Evolutionary conservation across 73 alveolate genomes (phyloP).

Genomic region (Paramecium octaurelia): DNA sequence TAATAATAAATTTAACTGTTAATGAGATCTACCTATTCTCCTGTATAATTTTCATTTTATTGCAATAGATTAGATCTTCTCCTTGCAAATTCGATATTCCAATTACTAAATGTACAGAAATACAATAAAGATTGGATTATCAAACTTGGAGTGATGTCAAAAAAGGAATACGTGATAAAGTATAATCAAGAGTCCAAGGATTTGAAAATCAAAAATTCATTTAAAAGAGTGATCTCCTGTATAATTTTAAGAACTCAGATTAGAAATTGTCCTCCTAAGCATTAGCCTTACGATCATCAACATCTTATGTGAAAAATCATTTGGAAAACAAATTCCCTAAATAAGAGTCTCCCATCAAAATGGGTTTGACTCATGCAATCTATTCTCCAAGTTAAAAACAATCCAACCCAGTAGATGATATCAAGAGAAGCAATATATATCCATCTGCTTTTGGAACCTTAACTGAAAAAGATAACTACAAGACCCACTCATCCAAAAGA

Average conservation of each 20-base stretch:
- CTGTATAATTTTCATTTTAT: not conserved
- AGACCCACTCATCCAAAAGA: not conserved
- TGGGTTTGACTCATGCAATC: not conserved
- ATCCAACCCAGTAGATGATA: not conserved
- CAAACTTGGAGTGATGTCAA: slow-evolving; percentile 47
- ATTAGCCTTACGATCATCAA: not conserved
- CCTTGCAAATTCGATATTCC: slow-evolving; percentile 7
- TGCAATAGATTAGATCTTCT: not conserved
- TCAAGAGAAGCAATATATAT: not conserved
- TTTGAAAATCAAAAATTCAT: slow-evolving; percentile 33
- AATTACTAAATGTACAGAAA: not conserved
- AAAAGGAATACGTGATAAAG: slow-evolving; percentile 39
- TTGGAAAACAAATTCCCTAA: slow-evolving; percentile 14
- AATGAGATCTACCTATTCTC: slow-evolving; percentile 22
- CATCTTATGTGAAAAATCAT: not conserved
- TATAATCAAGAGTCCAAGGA: slow-evolving; percentile 17
- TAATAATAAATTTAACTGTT: slow-evolving; percentile 28
- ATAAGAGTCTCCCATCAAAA: slow-evolving; percentile 30
- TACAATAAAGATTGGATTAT: not conserved
- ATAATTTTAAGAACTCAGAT: not conserved
- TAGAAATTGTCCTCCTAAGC: not conserved
- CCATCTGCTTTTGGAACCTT: not conserved
- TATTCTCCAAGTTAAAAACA: slow-evolving; percentile 18
- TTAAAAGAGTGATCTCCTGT: not conserved
- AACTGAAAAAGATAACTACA: not conserved